These are phyloP conservation scores for Kwoniella heveanensis DNA, from an alignment of 768 basidiomycete species.

Conservation along the genomic window DNA sequence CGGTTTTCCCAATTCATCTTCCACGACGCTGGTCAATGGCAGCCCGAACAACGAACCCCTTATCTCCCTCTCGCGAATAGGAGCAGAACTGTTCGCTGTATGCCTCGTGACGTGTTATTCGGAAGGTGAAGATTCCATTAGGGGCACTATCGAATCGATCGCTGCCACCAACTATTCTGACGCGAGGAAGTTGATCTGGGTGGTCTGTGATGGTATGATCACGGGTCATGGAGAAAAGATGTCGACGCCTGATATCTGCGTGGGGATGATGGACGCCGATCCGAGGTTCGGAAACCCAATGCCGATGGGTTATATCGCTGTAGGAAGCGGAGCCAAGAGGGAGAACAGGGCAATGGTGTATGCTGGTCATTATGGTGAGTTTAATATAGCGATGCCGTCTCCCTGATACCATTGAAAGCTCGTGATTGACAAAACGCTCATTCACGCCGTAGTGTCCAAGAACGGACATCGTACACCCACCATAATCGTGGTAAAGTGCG, in stretches of 20 bases:
- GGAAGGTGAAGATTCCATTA: constrained; percentile 89
- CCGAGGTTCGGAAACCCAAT: constrained; percentile 92
- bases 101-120: constrained; percentile 98
- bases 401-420: no score
- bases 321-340: constrained; percentile 83
- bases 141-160: constrained; percentile 90
- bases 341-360: constrained; percentile 97
- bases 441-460: constrained; percentile 31
- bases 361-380: constrained; percentile 97
- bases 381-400: no score
- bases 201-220: constrained; percentile 98
- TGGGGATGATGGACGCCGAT: constrained; percentile 85
- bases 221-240: constrained; percentile 94
- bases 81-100: constrained; percentile 89
- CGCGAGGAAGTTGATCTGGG: constrained; percentile 83
- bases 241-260: constrained; percentile 96
- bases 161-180: constrained; percentile 90
- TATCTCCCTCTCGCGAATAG: constrained; percentile 86
- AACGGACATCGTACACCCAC: constrained; percentile 86
- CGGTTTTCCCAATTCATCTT: constrained; percentile 27
- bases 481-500: constrained; percentile 93
- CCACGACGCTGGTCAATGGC: constrained; percentile 38
- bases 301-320: constrained; percentile 89
- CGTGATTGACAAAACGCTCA: no score
- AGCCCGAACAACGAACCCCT: constrained; percentile 58